Evolutionary conservation across 371 early-diverging fungal species (phyloP).

Genomic region (Entomophthora muscae): DNA sequence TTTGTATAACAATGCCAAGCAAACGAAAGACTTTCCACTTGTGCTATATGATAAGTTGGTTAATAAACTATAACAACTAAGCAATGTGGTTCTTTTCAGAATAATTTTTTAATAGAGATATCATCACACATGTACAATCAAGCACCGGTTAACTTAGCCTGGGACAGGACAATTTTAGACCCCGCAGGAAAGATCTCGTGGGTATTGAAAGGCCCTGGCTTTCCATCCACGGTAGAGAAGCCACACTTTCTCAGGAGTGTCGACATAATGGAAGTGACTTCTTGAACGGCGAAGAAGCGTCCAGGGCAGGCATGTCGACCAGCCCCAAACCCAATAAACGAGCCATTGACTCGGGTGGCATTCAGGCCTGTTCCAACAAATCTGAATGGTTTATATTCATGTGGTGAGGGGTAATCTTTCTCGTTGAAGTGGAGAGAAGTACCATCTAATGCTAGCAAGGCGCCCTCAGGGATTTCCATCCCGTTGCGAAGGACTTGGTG

Average conservation of each 20-base stretch:
- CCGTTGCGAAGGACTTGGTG: constrained; percentile 17
- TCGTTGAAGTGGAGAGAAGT: constrained; percentile 7
- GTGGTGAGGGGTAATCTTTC: constrained; percentile 2
- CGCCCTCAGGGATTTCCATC: constrained; percentile 17
- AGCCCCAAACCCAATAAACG: constrained; percentile 27
- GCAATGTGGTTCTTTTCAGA: no score
- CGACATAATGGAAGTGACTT: constrained; percentile 17
- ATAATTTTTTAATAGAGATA: no score
- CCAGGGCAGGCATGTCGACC: constrained; percentile 32
- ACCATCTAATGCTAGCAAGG: neutral
- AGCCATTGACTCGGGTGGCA: constrained; percentile 18
- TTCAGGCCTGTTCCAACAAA: constrained; percentile 15
- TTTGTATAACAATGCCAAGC: no score
- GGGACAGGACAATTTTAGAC: neutral
- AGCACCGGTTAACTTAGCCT: no score
- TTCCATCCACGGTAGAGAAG: neutral
- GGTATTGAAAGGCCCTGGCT: neutral
- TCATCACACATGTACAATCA: no score
- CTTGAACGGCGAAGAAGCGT: constrained; percentile 25
- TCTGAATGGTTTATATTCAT: constrained; percentile 18
- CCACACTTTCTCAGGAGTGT: neutral
- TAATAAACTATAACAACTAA: no score
- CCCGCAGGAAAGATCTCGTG: neutral
- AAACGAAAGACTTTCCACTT: no score
- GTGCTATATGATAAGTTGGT: no score